phyloP scores from a whole-genome alignment of 2,329 filamentous ascomycete genomes.

The Fusarium sp. region DNA sequence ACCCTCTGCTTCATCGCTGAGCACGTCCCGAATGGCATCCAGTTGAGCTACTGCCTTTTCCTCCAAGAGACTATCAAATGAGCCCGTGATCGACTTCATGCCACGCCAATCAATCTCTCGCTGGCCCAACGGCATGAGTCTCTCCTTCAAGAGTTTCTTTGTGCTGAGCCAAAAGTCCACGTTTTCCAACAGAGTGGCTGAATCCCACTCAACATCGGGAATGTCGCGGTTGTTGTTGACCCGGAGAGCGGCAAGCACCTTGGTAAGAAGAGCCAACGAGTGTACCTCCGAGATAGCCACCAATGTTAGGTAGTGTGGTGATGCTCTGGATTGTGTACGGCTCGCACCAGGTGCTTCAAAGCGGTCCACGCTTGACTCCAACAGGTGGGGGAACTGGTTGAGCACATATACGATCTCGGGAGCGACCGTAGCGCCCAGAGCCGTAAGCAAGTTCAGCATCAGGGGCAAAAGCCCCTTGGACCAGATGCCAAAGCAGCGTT shows the following conservation, averaged over 20 bases:
- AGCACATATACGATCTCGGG: constrained; percentile 88
- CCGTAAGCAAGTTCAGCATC: constrained; percentile 86
- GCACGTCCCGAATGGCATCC: constrained; percentile 67
- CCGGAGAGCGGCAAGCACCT: constrained; percentile 76
- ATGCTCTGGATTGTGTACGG: constrained; percentile 61
- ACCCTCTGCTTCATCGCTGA: constrained; percentile 64
- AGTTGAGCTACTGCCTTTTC: constrained; percentile 80
- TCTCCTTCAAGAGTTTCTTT: constrained; percentile 75
- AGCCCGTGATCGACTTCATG: constrained; percentile 53
- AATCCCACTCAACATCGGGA: constrained; percentile 80
- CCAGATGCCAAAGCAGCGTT: constrained; percentile 91
- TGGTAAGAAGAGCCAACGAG: constrained; percentile 79
- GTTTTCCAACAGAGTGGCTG: constrained; percentile 78
- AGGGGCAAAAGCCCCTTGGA: constrained; percentile 87
- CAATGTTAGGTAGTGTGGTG: constrained; percentile 77
- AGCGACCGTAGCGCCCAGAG: constrained; percentile 84
- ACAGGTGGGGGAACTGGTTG: constrained; percentile 86
- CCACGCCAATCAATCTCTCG: constrained; percentile 75
- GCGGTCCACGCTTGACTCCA: constrained; percentile 77
- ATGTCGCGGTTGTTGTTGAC: constrained; percentile 78
- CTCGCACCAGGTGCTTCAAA: constrained; percentile 73
- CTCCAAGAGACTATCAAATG: constrained; percentile 75
- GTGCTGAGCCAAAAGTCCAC: constrained; percentile 84
- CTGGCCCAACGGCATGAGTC: constrained; percentile 78
- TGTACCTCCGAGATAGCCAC: constrained; percentile 82